A percentile compares a stretch with the other conserved stretches of the same genome.
phyloP scores from a whole-genome alignment of 2,329 filamentous ascomycete species.

The Penicillium sp. region DNA sequence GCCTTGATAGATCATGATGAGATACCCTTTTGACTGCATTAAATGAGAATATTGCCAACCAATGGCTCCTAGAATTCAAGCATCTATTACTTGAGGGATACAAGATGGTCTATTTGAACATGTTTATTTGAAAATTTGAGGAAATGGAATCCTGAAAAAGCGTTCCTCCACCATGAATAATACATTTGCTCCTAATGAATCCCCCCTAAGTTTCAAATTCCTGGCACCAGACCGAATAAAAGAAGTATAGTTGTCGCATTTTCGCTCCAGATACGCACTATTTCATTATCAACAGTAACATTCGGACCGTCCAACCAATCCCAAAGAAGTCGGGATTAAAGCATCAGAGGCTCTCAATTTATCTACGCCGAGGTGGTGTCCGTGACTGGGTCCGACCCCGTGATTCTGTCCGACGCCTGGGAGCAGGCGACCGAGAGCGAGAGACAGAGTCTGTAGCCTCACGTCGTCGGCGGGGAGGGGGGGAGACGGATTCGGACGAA shows the following conservation, averaged over 20 bases:
- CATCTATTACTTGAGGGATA: neutral
- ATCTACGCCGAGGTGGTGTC: slow-evolving; percentile 24
- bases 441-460: slow-evolving; percentile 23
- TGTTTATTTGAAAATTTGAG: neutral
- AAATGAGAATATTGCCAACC: neutral
- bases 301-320: neutral
- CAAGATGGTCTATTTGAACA: neutral
- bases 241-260: slow-evolving; percentile 2
- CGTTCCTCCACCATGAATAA: neutral
- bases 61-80: neutral
- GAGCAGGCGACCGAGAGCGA: slow-evolving; percentile 26
- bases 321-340: neutral
- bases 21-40: slow-evolving; percentile 19
- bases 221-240: slow-evolving; percentile 3
- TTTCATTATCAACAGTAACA: slow-evolving; percentile 8
- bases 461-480: slow-evolving; percentile 29
- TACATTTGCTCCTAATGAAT: neutral
- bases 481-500: slow-evolving; percentile 29
- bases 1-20: slow-evolving; percentile 7
- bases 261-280: slow-evolving; percentile 1
- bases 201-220: neutral
- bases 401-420: slow-evolving; percentile 21
- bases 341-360: neutral
- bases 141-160: neutral
- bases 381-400: slow-evolving; percentile 27